Evolutionary conservation across 768 basidiomycete genomes (phyloP).

Genomic region (Crucibulum laeve): DNA sequence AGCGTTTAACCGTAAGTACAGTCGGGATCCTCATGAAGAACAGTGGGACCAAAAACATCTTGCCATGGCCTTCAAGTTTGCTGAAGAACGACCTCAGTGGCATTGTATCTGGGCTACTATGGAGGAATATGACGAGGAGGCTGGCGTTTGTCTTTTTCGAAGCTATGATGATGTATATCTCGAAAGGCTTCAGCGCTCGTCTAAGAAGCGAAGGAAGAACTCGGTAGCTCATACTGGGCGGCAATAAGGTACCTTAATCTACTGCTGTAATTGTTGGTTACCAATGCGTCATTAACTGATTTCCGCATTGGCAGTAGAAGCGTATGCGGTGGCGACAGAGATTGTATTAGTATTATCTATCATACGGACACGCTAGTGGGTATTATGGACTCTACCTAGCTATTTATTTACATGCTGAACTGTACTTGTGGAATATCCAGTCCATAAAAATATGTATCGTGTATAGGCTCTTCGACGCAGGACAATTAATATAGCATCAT

Average conservation of each 20-base stretch:
- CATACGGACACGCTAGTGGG: too few relatives aligned
- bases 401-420: too few relatives aligned
- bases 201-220: conserved; percentile 23
- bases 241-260: neutral
- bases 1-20: conserved; percentile 41
- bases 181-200: conserved; percentile 36
- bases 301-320: too few relatives aligned
- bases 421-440: too few relatives aligned
- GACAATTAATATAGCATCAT: too few relatives aligned
- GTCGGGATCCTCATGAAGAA: conserved; percentile 21
- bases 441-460: too few relatives aligned
- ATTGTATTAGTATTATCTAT: too few relatives aligned
- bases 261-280: too few relatives aligned
- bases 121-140: conserved; percentile 40
- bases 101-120: conserved; percentile 65
- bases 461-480: too few relatives aligned
- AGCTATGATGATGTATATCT: conserved; percentile 62
- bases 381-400: too few relatives aligned
- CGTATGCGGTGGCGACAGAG: too few relatives aligned
- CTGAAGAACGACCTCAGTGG: conserved; percentile 39
- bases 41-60: conserved; percentile 44
- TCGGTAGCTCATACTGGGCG: conserved; percentile 1
- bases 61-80: conserved; percentile 52
- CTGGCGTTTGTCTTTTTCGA: conserved; percentile 42
- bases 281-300: too few relatives aligned